Percentiles rank a stretch among this genome's conserved stretches.
These are phyloP conservation scores for Odonthalia washingtoniensis DNA, from an alignment of 31 red algal species.

Conservation along the genomic window DNA sequence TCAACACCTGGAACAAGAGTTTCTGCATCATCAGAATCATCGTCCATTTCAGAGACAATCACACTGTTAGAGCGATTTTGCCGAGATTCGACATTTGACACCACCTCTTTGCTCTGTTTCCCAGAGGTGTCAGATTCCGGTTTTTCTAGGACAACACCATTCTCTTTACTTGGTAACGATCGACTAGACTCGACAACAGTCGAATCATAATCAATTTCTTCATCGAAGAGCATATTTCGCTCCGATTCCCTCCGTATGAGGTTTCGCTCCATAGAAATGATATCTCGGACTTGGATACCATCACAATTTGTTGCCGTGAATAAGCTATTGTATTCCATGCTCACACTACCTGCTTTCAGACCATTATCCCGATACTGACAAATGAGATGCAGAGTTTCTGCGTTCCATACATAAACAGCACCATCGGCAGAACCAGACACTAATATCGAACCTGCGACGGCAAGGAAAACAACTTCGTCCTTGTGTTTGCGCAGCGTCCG, in stretches of 20 bases:
- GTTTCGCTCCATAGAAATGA: conserved; percentile 51
- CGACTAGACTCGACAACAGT: too few species aligned
- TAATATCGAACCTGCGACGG: conserved; percentile 35
- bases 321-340: conserved; percentile 53
- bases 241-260: not conserved
- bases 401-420: conserved; percentile 69
- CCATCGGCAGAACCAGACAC: conserved; percentile 85
- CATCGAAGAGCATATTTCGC: not conserved
- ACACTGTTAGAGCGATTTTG: not conserved
- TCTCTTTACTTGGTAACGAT: not conserved
- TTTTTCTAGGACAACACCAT: not conserved
- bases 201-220: not conserved
- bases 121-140: too few species aligned
- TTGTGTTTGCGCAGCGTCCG: conserved; percentile 72
- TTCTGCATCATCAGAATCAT: conserved; percentile 58
- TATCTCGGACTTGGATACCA: conserved; percentile 55
- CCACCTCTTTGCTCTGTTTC: not conserved
- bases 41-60: conserved; percentile 48
- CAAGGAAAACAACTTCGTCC: conserved; percentile 70
- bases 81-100: not conserved
- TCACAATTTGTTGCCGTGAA: conserved; percentile 64
- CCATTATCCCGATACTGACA: conserved; percentile 63
- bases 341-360: conserved; percentile 67
- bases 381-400: conserved; percentile 56
- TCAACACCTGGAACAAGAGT: conserved; percentile 66